Conservation (phyloP, 257 asterid genomes). For the Linderniella brevidens region DNA sequence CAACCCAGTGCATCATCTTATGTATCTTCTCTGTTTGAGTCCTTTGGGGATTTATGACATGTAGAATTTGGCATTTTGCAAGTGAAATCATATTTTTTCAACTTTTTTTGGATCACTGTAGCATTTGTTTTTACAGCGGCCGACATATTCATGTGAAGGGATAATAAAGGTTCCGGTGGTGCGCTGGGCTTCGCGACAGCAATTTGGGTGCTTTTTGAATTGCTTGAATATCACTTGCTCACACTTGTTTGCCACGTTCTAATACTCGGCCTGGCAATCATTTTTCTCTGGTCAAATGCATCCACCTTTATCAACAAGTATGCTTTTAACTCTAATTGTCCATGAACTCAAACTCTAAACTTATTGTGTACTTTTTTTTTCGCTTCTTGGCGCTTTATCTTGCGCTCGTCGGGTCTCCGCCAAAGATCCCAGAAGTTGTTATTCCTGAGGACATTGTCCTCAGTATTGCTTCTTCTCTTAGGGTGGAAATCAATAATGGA, state of each 20-base stretch:
- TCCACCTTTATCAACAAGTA: conserved; percentile 51
- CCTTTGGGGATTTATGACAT: too few species aligned
- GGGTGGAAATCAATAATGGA: conserved; percentile 36
- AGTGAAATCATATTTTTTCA: too few species aligned
- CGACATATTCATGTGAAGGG: conserved; percentile 43
- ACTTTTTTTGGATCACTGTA: too few species aligned
- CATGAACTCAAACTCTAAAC: too few species aligned
- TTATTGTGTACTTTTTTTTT: too few species aligned
- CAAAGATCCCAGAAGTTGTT: conserved; percentile 38
- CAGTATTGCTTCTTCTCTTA: conserved; percentile 40
- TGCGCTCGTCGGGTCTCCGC: conserved; percentile 34
- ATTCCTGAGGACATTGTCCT: conserved; percentile 46
- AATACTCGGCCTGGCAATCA: conserved; percentile 28
- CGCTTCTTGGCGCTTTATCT: neutral
- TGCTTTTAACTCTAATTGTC: neutral
- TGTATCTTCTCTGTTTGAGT: too few species aligned
- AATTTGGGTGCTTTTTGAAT: conserved; percentile 47
- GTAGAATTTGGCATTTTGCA: too few species aligned
- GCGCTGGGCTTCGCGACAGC: conserved; percentile 49
- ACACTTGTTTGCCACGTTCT: conserved; percentile 42
- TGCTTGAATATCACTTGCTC: conserved; percentile 46
- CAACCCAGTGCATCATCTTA: too few species aligned
- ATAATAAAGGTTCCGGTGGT: conserved; percentile 36
- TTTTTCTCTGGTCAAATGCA: conserved; percentile 46
- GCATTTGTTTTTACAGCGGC: conserved; percentile 44